phyloP scores from a whole-genome alignment of 2,329 filamentous ascomycete species.

The Penicillium sp. region DNA sequence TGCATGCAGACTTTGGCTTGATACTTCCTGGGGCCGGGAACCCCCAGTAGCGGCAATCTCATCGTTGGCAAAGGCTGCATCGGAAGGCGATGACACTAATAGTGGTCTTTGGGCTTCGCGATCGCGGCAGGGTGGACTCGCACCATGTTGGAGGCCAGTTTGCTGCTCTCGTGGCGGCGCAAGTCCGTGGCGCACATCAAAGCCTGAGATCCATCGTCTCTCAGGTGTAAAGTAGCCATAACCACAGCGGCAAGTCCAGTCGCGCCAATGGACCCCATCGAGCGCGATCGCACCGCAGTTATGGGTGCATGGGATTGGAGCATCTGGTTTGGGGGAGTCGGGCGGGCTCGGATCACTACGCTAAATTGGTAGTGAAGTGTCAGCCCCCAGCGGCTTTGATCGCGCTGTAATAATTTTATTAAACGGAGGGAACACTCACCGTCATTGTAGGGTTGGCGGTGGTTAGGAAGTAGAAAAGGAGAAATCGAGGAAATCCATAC shows the following conservation, averaged over 20 bases:
- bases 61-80: too few relatives aligned
- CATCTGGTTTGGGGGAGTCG: not conserved
- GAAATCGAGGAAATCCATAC: not conserved
- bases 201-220: not conserved
- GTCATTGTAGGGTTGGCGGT: not conserved
- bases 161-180: not conserved
- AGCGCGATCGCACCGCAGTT: not conserved
- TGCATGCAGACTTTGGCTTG: too few relatives aligned
- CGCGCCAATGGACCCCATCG: not conserved
- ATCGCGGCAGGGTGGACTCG: too few relatives aligned
- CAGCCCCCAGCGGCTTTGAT: not conserved
- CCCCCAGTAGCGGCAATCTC: too few relatives aligned
- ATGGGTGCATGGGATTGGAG: not conserved
- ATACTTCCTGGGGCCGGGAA: too few relatives aligned
- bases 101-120: too few relatives aligned
- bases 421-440: too few relatives aligned
- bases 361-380: not conserved
- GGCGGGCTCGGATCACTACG: not conserved
- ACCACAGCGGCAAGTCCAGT: slow-evolving; percentile 2
- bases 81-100: too few relatives aligned
- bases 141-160: too few relatives aligned
- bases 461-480: not conserved
- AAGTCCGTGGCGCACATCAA: not conserved
- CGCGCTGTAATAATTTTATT: too few relatives aligned
- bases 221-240: not conserved